Evolutionary conservation across 1,284 basidiomycete species (phyloP).

Genomic region (Cutaneotrichosporon cutaneum): DNA sequence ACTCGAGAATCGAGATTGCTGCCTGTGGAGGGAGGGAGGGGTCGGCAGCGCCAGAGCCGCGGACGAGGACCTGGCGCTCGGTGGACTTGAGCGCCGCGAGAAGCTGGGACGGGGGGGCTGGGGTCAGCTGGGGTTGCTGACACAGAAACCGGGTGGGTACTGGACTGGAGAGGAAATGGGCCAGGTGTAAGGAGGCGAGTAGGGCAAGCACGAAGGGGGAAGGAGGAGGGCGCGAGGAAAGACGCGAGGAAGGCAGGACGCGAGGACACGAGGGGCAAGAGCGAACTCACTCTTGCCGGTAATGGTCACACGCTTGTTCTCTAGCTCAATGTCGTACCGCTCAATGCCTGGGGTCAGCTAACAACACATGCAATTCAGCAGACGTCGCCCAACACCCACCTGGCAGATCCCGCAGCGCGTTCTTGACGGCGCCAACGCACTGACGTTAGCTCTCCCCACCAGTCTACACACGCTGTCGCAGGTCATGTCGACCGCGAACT

Average conservation of each 20-base stretch:
- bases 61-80: conserved; percentile 53
- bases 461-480: conserved; percentile 44
- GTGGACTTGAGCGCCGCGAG: conserved; percentile 51
- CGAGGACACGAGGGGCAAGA: not conserved
- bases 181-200: no score
- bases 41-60: conserved; percentile 43
- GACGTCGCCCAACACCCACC: conserved; percentile 23
- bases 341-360: conserved; percentile 41
- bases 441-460: conserved; percentile 16
- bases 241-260: not conserved
- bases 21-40: conserved; percentile 36
- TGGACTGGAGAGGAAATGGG: no score
- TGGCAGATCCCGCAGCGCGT: conserved; percentile 38
- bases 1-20: conserved; percentile 54
- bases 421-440: conserved; percentile 51
- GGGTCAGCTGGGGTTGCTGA: conserved; percentile 18
- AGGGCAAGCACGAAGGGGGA: not conserved
- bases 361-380: not conserved
- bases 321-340: conserved; percentile 52
- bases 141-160: no score
- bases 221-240: not conserved
- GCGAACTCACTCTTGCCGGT: conserved; percentile 46
- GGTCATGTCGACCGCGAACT: conserved; percentile 55
- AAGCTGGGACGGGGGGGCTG: conserved; percentile 52
- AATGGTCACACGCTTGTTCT: conserved; percentile 50